Base-by-base conservation (phyloP, 2,329 filamentous ascomycete species). In the Neofusicoccum cordaticola region DNA sequence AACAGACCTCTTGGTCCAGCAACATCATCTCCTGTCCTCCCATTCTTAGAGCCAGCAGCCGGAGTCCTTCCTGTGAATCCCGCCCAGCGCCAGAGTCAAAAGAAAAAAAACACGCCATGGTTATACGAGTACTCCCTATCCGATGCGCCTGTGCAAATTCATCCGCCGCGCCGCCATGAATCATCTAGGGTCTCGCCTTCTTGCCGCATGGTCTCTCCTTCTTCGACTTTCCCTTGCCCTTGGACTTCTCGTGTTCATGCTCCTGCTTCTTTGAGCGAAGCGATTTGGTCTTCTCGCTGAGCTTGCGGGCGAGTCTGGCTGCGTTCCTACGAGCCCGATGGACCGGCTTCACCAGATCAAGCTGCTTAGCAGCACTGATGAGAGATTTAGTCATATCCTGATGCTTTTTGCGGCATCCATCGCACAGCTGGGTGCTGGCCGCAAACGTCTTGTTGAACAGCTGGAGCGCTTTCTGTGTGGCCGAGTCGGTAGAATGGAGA, bases 281-380 rank as follows among this genome's bases (percentile, higher is more conserved):
- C 15, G 34, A n/a, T 15, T 19, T 37, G 13, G 50, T 39, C 56
- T 60, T 63, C 48, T 53, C 19, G 12, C 50, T 15, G 7, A 66
- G 19, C 52, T 64, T 60, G 53, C 66, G 34, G 62, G 73, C 69
- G 15, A 73, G 31, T 15, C 70, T 68, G 27, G 73, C 69, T 13
- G 75, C 73, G 47, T 75, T 75, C 60, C 69, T 68, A 53, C 73
- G 69, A 1, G 74, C 73, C 48, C 66, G 70, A 63, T 71, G 65
- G 57, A 75, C 63, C n/a, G 70, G 66, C 48, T 68, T 65, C 12
- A 72, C 74, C 22, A 47, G 12, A 37, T 37, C 31, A 22, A 60
- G 41, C 31, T 47, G 56, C 42, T 60, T 60, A 12, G 56, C 56
- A 9, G 42, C 41, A 11, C 8, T 35, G 12, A 37, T 6, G 22